These are phyloP conservation scores for Plantago ovata DNA, from an alignment of 257 asterid genomes.

Conservation along the genomic window DNA sequence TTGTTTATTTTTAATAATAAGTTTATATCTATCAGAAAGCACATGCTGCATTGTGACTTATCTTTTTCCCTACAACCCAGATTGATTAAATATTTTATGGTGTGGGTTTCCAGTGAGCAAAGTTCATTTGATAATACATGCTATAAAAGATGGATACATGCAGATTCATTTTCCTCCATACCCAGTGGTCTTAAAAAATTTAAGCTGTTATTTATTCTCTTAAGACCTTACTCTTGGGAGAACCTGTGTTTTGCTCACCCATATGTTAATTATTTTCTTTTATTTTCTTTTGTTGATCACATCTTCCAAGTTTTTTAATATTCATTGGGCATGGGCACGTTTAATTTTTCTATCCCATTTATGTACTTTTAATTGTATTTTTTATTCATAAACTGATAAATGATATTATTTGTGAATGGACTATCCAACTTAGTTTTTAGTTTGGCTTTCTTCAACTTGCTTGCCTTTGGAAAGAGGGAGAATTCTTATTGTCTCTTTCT, in stretches of 20 bases:
- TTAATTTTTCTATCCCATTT: background rate
- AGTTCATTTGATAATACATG: too few relatives aligned
- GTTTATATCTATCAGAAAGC: too few relatives aligned
- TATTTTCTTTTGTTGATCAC: background rate
- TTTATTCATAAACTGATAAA: background rate
- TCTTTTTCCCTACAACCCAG: too few relatives aligned
- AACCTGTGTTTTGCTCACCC: background rate
- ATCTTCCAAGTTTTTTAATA: too few relatives aligned
- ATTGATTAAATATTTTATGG: too few relatives aligned
- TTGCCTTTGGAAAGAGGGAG: conserved; percentile 8
- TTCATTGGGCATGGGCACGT: background rate
- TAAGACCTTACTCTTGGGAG: background rate
- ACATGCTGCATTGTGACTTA: too few relatives aligned
- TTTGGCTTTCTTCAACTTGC: conserved; percentile 10
- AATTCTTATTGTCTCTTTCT: background rate
- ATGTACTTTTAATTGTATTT: background rate
- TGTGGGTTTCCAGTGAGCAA: too few relatives aligned
- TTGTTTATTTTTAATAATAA: too few relatives aligned
- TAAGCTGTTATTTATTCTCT: too few relatives aligned
- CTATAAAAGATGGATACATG: too few relatives aligned
- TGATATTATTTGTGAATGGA: conserved; percentile 3
- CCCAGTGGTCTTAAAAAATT: too few relatives aligned
- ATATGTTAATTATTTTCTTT: background rate
- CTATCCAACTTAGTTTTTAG: conserved; percentile 7
- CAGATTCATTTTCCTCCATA: too few relatives aligned